Base-by-base conservation (phyloP, 2,329 filamentous ascomycete species). In the Colletotrichum camelliae region DNA sequence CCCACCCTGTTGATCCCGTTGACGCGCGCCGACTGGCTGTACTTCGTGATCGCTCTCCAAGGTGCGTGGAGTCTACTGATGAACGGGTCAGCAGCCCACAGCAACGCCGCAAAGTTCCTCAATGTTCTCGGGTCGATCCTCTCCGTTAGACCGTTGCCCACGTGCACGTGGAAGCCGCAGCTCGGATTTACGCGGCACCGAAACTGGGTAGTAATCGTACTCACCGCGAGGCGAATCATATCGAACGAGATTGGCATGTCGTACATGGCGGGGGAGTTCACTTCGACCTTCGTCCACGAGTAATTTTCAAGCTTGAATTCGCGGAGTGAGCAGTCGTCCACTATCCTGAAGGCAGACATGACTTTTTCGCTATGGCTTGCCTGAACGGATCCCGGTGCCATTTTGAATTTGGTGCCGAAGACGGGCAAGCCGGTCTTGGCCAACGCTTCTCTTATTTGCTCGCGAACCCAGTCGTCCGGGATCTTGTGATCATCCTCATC, bases 141-240 rank as follows among this genome's bases (percentile, higher is more conserved):
- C n/a, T 79, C 72, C 7, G 60, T 65, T 16, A 39, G 70, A 1
- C 85, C 85, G 64, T 82, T 82, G 7, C 83, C 85, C 5, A 86
- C 78, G 64, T 86, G 84, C 16, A 86, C 82, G 66, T 85, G 84
- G 24, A 86, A 78, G 10, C 84, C 84, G 33, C 82, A 83, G 2
- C 79, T 77, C 0, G 76, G 37, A 69, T 86, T 86, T 15, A 85
- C 78, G 3, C 83, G 80, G 18, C 82, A 69, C 18, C 83, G 80
- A 60, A 83, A 82, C 1, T 76, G 78, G 7, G 76, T 78, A 3
- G 81, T 85, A 7, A 86, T 67, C 6, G 84, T 52, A 33, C 82
- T 80, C 9, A 86, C 77, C 5, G 84, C 81, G 4, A 80, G 78
- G 27, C 77, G 71, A 8, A 85, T 72, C 71, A 84, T 79, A 9